phyloP scores from a whole-genome alignment of 2,329 filamentous ascomycete genomes.

The Aspergillus fumigatus region DNA sequence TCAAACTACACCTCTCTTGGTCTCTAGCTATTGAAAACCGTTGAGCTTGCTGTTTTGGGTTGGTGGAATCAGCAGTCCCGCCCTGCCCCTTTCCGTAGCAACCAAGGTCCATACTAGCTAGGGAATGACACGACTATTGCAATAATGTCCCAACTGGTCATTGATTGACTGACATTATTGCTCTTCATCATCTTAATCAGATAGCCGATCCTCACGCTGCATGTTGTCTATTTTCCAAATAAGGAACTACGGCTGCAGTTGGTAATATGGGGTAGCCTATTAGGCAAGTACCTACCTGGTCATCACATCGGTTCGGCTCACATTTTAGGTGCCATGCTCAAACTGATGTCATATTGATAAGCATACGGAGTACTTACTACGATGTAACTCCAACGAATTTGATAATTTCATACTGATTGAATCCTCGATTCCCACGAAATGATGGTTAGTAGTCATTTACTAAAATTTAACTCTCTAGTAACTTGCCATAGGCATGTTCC shows the following conservation, averaged over 20 bases:
- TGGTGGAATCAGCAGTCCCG: not conserved
- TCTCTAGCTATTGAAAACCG: not conserved
- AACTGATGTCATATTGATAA: too few relatives aligned
- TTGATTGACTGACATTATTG: not conserved
- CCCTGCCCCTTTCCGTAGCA: not conserved
- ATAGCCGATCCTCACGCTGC: not conserved
- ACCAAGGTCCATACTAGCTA: not conserved
- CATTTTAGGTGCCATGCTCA: too few relatives aligned
- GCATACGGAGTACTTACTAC: too few relatives aligned
- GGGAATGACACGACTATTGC: not conserved
- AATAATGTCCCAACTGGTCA: not conserved
- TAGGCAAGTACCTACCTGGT: too few relatives aligned
- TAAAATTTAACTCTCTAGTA: too few relatives aligned
- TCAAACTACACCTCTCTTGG: too few relatives aligned
- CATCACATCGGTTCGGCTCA: too few relatives aligned
- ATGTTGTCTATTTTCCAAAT: not conserved
- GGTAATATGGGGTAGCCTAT: not conserved
- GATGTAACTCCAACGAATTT: too few relatives aligned
- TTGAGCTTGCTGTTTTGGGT: not conserved
- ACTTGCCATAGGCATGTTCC: too few relatives aligned
- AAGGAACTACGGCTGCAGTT: conserved; percentile 1
- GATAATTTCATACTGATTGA: too few relatives aligned
- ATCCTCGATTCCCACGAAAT: too few relatives aligned
- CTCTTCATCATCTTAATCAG: not conserved
- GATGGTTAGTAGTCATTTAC: too few relatives aligned